Conservation (phyloP, 345 rosid genomes). For the Nephelium lappaceum region DNA sequence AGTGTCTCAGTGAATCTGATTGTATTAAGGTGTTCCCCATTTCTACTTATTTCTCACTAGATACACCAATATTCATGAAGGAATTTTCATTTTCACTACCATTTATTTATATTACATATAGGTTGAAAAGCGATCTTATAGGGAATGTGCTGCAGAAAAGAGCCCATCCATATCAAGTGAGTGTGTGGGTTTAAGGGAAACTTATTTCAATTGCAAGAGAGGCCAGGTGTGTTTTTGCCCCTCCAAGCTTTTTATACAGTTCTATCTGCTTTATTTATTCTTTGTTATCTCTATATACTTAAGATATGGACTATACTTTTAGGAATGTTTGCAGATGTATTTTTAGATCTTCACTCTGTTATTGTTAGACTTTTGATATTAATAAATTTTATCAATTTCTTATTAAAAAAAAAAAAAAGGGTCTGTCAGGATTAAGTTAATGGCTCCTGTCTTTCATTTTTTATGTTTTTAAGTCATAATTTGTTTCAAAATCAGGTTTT, state of each 20-base stretch:
- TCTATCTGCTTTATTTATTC: not conserved
- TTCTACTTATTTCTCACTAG: not conserved
- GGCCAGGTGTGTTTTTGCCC: conserved; percentile 68
- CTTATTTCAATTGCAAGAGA: conserved; percentile 98
- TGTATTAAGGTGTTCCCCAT: conserved; percentile 64
- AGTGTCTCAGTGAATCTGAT: conserved; percentile 87
- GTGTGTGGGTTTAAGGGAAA: conserved; percentile 93
- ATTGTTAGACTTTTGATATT: not conserved
- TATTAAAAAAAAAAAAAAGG: too few species aligned
- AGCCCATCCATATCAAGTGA: conserved; percentile 79
- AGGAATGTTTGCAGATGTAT: not conserved
- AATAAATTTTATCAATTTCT: too few species aligned
- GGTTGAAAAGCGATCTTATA: conserved; percentile 74
- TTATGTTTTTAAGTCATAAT: not conserved
- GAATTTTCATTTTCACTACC: not conserved
- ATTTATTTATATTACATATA: conserved; percentile 18
- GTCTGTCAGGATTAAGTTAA: not conserved
- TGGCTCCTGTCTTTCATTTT: not conserved
- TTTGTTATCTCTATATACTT: not conserved
- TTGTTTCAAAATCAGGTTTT: not conserved
- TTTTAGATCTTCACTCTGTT: not conserved
- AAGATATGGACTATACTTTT: not conserved
- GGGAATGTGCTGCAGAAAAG: conserved; percentile 91
- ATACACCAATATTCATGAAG: not conserved
- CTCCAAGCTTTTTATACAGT: not conserved